A percentile compares a stretch with the other conserved stretches of the same genome.
phyloP scores from a whole-genome alignment of 129 eudicot species.

The Mikania micrantha region DNA sequence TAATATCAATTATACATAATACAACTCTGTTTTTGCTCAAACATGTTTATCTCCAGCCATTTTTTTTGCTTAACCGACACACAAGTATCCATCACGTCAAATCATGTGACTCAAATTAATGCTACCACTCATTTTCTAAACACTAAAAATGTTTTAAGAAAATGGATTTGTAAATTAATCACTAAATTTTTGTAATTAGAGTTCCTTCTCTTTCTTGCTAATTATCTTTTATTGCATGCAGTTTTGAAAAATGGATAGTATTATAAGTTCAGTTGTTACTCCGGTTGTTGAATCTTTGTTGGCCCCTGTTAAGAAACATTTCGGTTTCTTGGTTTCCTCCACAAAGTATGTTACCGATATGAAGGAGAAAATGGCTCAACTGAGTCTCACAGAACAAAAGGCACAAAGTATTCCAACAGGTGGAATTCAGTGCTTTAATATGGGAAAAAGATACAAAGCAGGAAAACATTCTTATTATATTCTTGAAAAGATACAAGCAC shows the following conservation, averaged over 20 bases:
- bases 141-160: no score
- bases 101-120: no score
- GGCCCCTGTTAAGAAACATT: not conserved
- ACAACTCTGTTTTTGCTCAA: no score
- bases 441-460: not conserved
- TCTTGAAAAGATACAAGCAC: not conserved
- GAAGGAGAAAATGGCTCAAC: not conserved
- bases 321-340: not conserved
- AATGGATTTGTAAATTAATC: no score
- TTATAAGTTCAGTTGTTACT: not conserved
- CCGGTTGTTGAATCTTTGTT: not conserved
- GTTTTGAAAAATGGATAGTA: not conserved
- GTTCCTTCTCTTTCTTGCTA: no score
- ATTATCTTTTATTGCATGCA: not conserved
- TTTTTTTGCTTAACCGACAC: no score
- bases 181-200: no score
- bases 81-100: no score
- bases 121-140: no score
- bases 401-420: not conserved
- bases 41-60: no score
- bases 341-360: not conserved
- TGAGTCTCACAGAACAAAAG: not conserved
- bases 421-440: not conserved
- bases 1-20: no score
- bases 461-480: not conserved